Evolutionary conservation across 805 yeast species (phyloP), one percentile per base, ranked within the genome.

Genomic region (Saturnispora sekii): DNA sequence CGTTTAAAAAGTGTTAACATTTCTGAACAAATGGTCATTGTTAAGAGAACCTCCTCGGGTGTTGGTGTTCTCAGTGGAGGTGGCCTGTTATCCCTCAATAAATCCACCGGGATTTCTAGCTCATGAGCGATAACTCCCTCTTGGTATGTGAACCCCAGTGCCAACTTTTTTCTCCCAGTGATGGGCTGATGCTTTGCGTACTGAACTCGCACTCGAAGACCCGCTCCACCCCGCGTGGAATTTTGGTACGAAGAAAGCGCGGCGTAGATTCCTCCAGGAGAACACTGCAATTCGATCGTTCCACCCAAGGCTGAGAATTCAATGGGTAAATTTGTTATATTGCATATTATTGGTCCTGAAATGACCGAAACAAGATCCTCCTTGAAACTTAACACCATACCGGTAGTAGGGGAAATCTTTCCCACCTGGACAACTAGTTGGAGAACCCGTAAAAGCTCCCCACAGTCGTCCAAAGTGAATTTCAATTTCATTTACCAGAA

Each of bases 61-160:
- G 37, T 18, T 11, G 37, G 30, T 5, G 29, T 29, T 2, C 17
- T 15, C 15, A 35, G 35, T n/a, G 32, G 18, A 6, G 26, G 26
- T 21, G 26, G 26, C 26, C 26, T 21, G 26, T 21, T 21, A 21
- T 38, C 35, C 47, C 77, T 73, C 45, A 84, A 55, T 35, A 84
- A 65, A 51, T 79, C 67, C 1, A 84, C 84, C 0, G 95, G 90
- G 15, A 89, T 74, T 41, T 77, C 76, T 53, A 80, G 78, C 7
- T 84, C 72, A 54, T 82, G 87, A 48, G 73, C 72, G 14, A 84
- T 69, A 11, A 26, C 11, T 10, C 35, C 42, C 10, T 34, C 33
- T 14, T 41, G 38, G n/a, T 21, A 41, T 3, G 37, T 14, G 9
- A 40, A 28, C 37, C 36, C 43, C 32, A 40, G 18, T 12, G 15